A percentile compares a stretch with the other conserved stretches of the same genome.
phyloP scores from a whole-genome alignment of 2,329 filamentous ascomycete species.

The Colletotrichum lupini region DNA sequence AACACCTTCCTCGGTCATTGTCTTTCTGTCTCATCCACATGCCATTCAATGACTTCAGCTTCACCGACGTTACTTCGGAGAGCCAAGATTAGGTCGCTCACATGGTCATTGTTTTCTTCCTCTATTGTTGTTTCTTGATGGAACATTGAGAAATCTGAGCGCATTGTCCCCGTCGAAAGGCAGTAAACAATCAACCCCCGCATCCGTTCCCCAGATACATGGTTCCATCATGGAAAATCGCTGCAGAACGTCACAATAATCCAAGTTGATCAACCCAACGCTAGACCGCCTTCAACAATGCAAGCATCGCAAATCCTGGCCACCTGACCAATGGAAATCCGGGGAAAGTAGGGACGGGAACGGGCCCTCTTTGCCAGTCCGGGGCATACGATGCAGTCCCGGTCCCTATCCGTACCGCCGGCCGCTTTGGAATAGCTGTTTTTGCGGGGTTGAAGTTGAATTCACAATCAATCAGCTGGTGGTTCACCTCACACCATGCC shows the following conservation, averaged over 20 bases:
- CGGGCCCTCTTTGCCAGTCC: background rate
- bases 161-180: background rate
- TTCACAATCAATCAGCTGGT: background rate
- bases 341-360: background rate
- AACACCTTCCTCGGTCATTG: background rate
- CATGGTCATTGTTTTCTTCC: constrained; percentile 11
- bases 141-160: constrained; percentile 3
- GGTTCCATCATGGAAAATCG: constrained; percentile 17
- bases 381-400: background rate
- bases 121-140: background rate
- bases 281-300: background rate
- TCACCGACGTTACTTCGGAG: background rate
- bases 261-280: background rate
- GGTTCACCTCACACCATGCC: background rate
- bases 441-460: background rate
- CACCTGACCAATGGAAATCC: constrained; percentile 14
- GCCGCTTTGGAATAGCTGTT: background rate
- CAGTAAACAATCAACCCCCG: constrained; percentile 11
- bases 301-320: constrained; percentile 1
- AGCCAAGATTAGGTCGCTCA: constrained; percentile 1
- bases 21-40: background rate
- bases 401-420: background rate
- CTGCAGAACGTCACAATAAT: constrained; percentile 11
- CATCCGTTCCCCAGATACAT: constrained; percentile 31
- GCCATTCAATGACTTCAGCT: background rate